phyloP scores from a whole-genome alignment of 208 protist genomes.

The Trypanosoma cruzi region DNA sequence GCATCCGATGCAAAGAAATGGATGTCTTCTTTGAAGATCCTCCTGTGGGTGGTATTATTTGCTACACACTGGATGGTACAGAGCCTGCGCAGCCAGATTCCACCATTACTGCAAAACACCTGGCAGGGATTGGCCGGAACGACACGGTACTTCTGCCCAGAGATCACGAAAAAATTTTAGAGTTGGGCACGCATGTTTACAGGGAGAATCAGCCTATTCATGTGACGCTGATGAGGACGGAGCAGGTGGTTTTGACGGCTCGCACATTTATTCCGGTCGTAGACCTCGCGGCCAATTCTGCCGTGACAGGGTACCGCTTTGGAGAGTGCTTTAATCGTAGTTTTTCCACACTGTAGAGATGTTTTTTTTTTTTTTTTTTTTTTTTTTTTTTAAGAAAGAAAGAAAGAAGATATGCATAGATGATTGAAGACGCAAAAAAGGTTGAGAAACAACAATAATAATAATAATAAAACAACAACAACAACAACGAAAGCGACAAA shows the following conservation, averaged over 20 bases:
- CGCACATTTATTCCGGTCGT: conserved; percentile 72
- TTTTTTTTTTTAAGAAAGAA: not conserved
- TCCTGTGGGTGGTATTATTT: conserved; percentile 59
- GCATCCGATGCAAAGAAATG: conserved; percentile 71
- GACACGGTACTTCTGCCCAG: conserved; percentile 1
- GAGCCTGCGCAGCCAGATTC: conserved; percentile 67
- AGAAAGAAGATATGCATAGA: too few species aligned
- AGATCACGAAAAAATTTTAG: not conserved
- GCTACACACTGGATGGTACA: conserved; percentile 78
- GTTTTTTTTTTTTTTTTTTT: not conserved
- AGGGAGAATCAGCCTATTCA: conserved; percentile 50
- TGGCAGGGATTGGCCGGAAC: conserved; percentile 19
- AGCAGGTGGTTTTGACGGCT: conserved; percentile 68
- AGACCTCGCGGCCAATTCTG: conserved; percentile 39
- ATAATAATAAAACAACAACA: too few species aligned
- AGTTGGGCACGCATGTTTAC: conserved; percentile 67
- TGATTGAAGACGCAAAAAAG: too few species aligned
- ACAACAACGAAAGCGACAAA: too few species aligned
- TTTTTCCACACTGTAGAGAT: conserved; percentile 39
- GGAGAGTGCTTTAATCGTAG: conserved; percentile 69
- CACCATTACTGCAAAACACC: conserved; percentile 42
- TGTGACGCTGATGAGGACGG: conserved; percentile 59
- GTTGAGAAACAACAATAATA: too few species aligned
- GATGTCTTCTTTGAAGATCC: conserved; percentile 78
- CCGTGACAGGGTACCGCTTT: conserved; percentile 66